Evolutionary conservation across 805 yeast genomes (phyloP), one percentile per base, ranked within the genome.

Genomic region (Saccharomycopsis babjevae): DNA sequence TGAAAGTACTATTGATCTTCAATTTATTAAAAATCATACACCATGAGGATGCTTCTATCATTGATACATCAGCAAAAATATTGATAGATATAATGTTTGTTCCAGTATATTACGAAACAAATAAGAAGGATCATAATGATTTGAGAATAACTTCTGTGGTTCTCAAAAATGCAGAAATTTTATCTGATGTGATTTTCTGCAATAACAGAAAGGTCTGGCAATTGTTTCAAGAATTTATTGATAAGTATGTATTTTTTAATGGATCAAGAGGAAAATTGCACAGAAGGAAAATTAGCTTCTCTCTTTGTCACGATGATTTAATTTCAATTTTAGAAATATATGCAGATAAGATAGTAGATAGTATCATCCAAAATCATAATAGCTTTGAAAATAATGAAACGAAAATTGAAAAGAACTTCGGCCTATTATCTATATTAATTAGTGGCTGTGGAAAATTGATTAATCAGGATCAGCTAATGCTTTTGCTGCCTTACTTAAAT

Each of bases 11-110:
- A 52, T 77, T 85, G 1, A 70, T 82, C 1, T 79, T 81, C n/a
- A 78, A 75, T 56, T 71, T 89, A 3, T 67, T 89, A 7, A 71
- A 74, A 62, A 74, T 85, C 61, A 63, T 83, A 1, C 86, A 86
- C 59, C 96, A 89, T 69, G 92, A 86, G 63, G 96, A 90, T 65
- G 84, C 81, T 42, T 62, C 73, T 0, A 74, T 83, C 1, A 72
- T 76, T 8, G 82, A 79, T 1, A 64, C 74, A 7, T 78, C 85
- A 0, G 74, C 71, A 55, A 57, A 61, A 22, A 65, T 71, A 2
- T 64, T 85, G 30, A 50, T 73, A 0, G 74, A 74, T 0, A 61
- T 75, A 20, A 74, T 81, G 76, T 75, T 80, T 46, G 52, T 62
- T 1, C 50, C 63, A 1, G 25, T 69, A 4, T 52, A 42, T 1